A percentile compares a stretch with the other conserved stretches of the same genome.
Evolutionary conservation across 345 rosid genomes (phyloP).

Genomic region (Rhizophora mangle): DNA sequence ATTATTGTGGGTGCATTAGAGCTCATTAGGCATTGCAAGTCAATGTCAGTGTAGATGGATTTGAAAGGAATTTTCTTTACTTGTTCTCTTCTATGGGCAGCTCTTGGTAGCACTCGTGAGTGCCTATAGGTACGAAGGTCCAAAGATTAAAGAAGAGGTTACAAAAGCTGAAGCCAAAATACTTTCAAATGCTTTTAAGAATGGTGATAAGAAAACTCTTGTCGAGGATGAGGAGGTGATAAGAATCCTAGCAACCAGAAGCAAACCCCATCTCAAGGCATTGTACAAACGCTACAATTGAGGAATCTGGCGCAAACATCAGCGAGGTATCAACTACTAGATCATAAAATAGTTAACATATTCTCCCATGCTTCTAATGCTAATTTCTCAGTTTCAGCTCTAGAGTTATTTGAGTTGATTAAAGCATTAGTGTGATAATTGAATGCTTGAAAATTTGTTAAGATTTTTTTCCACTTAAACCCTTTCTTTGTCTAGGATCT

Average conservation of each 20-base stretch:
- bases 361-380: no score
- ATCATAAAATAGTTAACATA: no score
- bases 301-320: slow-evolving; percentile 44
- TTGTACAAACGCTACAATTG: slow-evolving; percentile 46
- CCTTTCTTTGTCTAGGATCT: slow-evolving; percentile 46
- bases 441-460: neutral
- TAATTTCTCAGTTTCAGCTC: no score
- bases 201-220: slow-evolving; percentile 30
- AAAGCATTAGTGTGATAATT: neutral
- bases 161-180: slow-evolving; percentile 68
- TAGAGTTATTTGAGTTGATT: neutral
- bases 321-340: slow-evolving; percentile 37
- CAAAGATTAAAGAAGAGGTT: slow-evolving; percentile 43
- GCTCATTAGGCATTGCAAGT: no score
- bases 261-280: slow-evolving; percentile 66
- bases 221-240: slow-evolving; percentile 61
- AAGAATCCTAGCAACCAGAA: slow-evolving; percentile 71
- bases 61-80: neutral
- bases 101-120: slow-evolving; percentile 83
- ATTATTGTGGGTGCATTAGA: no score
- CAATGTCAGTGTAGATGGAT: neutral
- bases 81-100: slow-evolving; percentile 30
- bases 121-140: slow-evolving; percentile 90
- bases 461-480: neutral
- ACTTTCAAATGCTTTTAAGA: slow-evolving; percentile 40